Evolutionary conservation across 306 rosid species (phyloP), one percentile per base, ranked within the genome.

Genomic region (Arachis stenosperma): DNA sequence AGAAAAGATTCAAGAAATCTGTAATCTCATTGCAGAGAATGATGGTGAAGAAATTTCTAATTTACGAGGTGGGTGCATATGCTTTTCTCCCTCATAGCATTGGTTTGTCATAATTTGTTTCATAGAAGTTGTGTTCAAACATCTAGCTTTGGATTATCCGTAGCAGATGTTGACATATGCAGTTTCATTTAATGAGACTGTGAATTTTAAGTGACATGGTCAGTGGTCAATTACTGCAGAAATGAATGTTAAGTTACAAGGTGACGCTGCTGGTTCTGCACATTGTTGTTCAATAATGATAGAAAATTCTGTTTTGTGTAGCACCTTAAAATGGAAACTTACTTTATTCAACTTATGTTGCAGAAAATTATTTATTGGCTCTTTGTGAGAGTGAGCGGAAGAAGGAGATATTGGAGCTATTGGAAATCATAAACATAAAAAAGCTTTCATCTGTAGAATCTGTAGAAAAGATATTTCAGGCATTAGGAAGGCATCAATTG

Each of bases 321-420:
- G 67, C 64, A 72, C 59, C 39, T 48, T 46, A 50, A 58, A 59
- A 33, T 33, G 37, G 37, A 33, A 48, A 30, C 65, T 80, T 60
- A 56, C 73, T 55, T 50, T 60, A 47, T 79, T 75, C 14, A 76
- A 76, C 73, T 50, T 47, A 17, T 83, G 76, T 78, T 86, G 88
- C 90, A 94, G 98, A 88, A 78, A 84, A 67, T 67, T 91, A 85
- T 82, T 77, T 94, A 78, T 71, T 85, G 85, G 98, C 96, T 41
- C 95, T 89, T 65, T 89, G 88, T 83, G 96, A 91, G 81, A 79
- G 90, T 70, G 88, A 84, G 58, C 78, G 88, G 81, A 86, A 70
- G 66, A 66, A 76, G 76, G 87, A 94, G 70, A 76, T 94, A 67
- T 79, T 83, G 83, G 86, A 82, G 84, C 66, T 89, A 71, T 71